Conservation (phyloP, 768 basidiomycete species). For the Leccinellum rugosiceps region DNA sequence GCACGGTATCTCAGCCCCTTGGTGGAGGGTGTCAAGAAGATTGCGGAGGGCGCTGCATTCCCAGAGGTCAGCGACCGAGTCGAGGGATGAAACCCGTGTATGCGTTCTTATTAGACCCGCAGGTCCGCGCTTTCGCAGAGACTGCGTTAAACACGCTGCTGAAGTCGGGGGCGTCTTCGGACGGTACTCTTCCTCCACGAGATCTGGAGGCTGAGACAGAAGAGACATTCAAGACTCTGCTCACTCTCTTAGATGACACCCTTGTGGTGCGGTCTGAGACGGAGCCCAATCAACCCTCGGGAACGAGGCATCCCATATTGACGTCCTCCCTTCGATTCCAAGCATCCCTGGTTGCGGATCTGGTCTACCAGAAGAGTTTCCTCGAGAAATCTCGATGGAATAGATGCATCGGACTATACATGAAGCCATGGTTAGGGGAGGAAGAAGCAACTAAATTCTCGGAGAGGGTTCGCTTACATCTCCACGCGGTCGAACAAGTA, state of each 20-base stretch:
- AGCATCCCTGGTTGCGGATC: conserved; percentile 72
- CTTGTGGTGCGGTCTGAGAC: conserved; percentile 39
- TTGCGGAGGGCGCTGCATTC: conserved; percentile 89
- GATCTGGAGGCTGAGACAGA: conserved; percentile 64
- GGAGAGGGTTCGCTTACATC: conserved; percentile 66
- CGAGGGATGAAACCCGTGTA: conserved; percentile 2
- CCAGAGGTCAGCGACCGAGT: conserved; percentile 63
- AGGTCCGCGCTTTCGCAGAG: conserved; percentile 91
- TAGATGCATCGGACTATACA: conserved; percentile 68
- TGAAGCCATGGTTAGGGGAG: conserved; percentile 67
- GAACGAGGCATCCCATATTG: conserved; percentile 55
- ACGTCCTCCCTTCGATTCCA: conserved; percentile 64
- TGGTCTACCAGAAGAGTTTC: conserved; percentile 61
- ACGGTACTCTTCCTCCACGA: conserved; percentile 66
- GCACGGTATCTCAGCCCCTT: conserved; percentile 84
- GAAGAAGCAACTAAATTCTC: conserved; percentile 49
- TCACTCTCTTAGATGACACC: conserved; percentile 55
- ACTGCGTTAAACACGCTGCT: conserved; percentile 75
- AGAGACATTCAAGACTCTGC: conserved; percentile 52
- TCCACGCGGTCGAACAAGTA: conserved; percentile 73
- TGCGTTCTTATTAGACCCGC: conserved; percentile 10
- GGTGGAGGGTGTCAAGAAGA: conserved; percentile 87
- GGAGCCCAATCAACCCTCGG: conserved; percentile 49
- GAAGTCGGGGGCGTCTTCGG: conserved; percentile 80
- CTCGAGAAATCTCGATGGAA: conserved; percentile 56